phyloP scores from a whole-genome alignment of 2,329 filamentous ascomycete species.

The Neofusicoccum parvum region DNA sequence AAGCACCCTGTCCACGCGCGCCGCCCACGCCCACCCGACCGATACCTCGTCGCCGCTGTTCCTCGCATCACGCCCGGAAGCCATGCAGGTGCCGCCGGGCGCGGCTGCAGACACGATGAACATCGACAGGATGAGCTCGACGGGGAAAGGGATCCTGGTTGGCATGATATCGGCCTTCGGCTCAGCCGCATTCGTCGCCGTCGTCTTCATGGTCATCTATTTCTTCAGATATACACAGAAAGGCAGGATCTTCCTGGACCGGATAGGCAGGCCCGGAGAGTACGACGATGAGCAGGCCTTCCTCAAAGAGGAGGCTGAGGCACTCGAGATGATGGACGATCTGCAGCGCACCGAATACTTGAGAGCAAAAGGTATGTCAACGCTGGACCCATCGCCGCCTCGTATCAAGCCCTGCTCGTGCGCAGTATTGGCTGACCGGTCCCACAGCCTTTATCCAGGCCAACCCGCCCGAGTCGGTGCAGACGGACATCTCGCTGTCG shows the following conservation, averaged over 20 bases:
- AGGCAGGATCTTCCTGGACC: constrained; percentile 89
- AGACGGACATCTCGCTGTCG: constrained; percentile 95
- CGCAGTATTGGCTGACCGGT: not conserved
- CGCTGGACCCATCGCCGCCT: not conserved
- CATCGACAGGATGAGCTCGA: constrained; percentile 48
- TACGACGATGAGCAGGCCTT: constrained; percentile 98
- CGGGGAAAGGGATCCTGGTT: constrained; percentile 83
- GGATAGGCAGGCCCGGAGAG: constrained; percentile 89
- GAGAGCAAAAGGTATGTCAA: constrained; percentile 80
- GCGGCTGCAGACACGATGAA: constrained; percentile 2
- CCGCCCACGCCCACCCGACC: constrained; percentile 29
- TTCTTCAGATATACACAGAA: constrained; percentile 89
- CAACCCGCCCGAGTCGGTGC: constrained; percentile 91
- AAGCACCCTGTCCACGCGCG: constrained; percentile 36
- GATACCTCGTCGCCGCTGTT: constrained; percentile 31
- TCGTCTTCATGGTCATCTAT: constrained; percentile 81
- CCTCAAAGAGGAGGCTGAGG: constrained; percentile 89
- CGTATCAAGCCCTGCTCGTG: not conserved
- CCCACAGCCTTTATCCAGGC: constrained; percentile 82
- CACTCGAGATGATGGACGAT: constrained; percentile 94
- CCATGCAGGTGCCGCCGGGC: constrained; percentile 16
- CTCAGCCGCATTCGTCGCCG: constrained; percentile 79
- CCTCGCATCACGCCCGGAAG: constrained; percentile 24
- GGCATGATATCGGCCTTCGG: constrained; percentile 93
- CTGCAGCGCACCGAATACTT: constrained; percentile 87